Percentiles rank a stretch among this genome's conserved stretches.
Evolutionary conservation across 164 flowering plant species (phyloP).

Genomic region (Kalanchoe fedtschenkoi): DNA sequence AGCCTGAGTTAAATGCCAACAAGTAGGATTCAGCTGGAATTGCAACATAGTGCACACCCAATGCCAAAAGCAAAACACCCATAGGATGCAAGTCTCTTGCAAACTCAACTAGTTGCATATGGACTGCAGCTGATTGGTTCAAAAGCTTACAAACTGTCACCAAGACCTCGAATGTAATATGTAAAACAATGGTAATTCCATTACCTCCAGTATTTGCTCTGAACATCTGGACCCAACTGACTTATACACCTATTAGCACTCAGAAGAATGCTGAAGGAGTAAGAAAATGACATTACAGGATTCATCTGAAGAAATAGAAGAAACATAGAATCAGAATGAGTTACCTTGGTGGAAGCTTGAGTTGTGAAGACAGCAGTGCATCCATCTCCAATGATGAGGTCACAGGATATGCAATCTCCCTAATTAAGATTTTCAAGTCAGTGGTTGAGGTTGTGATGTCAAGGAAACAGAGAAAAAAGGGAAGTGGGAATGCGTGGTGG

Average conservation of each 20-base stretch:
- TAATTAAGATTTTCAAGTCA: too few species aligned
- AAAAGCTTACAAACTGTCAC: not conserved
- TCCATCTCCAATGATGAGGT: slow-evolving; percentile 50
- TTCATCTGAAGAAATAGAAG: too few species aligned
- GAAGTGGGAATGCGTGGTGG: slow-evolving; percentile 3
- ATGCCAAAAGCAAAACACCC: too few species aligned
- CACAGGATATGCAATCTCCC: slow-evolving; percentile 69
- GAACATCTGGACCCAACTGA: slow-evolving; percentile 62
- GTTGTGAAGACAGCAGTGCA: slow-evolving; percentile 78
- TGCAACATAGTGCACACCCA: too few species aligned
- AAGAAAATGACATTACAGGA: too few species aligned
- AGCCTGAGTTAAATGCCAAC: slow-evolving; percentile 20
- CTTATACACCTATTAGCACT: slow-evolving; percentile 56
- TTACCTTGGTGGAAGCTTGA: slow-evolving; percentile 92
- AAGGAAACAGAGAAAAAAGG: not conserved
- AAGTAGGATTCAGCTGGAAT: not conserved
- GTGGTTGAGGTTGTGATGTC: too few species aligned
- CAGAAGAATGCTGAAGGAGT: too few species aligned
- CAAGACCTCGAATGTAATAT: too few species aligned
- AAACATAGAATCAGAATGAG: not conserved
- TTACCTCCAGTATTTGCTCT: slow-evolving; percentile 76
- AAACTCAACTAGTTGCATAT: not conserved
- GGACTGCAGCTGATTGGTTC: not conserved
- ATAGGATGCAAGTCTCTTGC: not conserved
- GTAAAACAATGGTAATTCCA: too few species aligned